Evolutionary conservation across 2,329 filamentous ascomycete species (phyloP).

Genomic region (Aspergillus quadrilineatus): DNA sequence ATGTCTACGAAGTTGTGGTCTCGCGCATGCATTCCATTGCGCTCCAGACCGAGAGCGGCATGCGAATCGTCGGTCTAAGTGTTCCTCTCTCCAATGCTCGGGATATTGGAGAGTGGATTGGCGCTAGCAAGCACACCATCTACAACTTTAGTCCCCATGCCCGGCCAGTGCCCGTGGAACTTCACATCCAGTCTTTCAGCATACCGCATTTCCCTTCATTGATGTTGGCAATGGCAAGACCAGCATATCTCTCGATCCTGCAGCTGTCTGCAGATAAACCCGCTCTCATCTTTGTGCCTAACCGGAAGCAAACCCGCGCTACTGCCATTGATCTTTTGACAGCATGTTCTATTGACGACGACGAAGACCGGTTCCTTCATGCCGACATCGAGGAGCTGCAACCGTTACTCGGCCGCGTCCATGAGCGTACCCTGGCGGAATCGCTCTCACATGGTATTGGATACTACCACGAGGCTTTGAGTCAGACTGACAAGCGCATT

Average conservation of each 20-base stretch:
- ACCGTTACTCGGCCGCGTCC: constrained; percentile 76
- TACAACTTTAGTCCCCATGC: constrained; percentile 97
- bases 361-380: constrained; percentile 92
- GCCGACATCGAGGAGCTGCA: constrained; percentile 77
- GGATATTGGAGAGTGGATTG: constrained; percentile 96
- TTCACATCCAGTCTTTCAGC: constrained; percentile 92
- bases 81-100: constrained; percentile 90
- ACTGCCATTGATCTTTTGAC: constrained; percentile 84
- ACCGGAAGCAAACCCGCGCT: constrained; percentile 83
- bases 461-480: constrained; percentile 95
- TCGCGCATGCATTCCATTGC: constrained; percentile 97
- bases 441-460: constrained; percentile 91
- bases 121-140: constrained; percentile 94
- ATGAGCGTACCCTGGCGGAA: constrained; percentile 83
- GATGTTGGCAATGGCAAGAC: constrained; percentile 98
- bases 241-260: constrained; percentile 82
- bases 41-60: constrained; percentile 76
- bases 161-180: constrained; percentile 82
- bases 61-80: constrained; percentile 85
- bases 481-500: constrained; percentile 84
- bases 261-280: constrained; percentile 88
- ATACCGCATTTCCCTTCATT: constrained; percentile 97
- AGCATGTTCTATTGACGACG: constrained; percentile 82
- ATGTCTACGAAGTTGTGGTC: constrained; percentile 94
- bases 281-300: constrained; percentile 87